Conservation (phyloP, 2,329 filamentous ascomycete genomes). For the Onygenales sp. region DNA sequence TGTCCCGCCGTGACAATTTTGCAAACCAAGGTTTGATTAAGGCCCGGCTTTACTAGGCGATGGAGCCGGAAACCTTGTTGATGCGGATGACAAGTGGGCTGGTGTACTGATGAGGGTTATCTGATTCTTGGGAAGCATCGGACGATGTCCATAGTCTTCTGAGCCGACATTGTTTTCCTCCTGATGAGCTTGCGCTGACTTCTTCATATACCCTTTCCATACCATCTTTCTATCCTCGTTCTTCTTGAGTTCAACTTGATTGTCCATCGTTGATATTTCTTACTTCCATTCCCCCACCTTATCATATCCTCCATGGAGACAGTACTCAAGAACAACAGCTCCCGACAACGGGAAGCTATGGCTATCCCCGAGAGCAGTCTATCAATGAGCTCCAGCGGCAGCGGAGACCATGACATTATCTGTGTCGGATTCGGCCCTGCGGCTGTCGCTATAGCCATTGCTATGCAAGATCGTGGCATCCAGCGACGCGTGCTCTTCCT, state of each 20-base stretch:
- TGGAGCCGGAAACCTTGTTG: not conserved
- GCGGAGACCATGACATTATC: slow-evolving; percentile 57
- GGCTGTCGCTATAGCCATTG: slow-evolving; percentile 78
- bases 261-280: not conserved
- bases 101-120: no score
- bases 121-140: not conserved
- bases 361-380: not conserved
- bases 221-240: not conserved
- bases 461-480: slow-evolving; percentile 69
- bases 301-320: slow-evolving; percentile 1
- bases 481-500: slow-evolving; percentile 72
- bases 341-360: not conserved
- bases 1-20: not conserved
- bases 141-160: not conserved
- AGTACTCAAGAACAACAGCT: slow-evolving; percentile 1
- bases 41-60: not conserved
- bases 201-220: not conserved
- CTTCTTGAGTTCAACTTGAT: not conserved
- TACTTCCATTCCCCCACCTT: not conserved
- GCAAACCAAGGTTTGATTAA: not conserved
- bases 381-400: not conserved
- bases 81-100: not conserved
- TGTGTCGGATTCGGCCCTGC: slow-evolving; percentile 92
- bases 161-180: not conserved
- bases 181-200: not conserved